Conservation (phyloP, 768 basidiomycete genomes). For the Lactarius pseudohatsudake region DNA sequence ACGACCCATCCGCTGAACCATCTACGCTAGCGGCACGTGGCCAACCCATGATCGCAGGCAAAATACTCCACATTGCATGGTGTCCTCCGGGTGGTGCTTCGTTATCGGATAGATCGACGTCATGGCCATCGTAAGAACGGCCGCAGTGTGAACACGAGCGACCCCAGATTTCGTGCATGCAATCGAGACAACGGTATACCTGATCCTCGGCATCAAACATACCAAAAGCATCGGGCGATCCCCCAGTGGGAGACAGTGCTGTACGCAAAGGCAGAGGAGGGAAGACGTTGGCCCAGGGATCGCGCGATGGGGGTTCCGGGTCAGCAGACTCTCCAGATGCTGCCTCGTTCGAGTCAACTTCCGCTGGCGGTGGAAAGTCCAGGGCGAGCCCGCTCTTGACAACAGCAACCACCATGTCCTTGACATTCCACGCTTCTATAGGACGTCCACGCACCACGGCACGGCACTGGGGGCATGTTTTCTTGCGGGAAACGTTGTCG, state of each 20-base stretch:
- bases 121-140: slow-evolving; percentile 58
- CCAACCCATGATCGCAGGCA: slow-evolving; percentile 21
- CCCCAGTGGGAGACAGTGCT: slow-evolving; percentile 30
- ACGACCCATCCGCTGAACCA: slow-evolving; percentile 31
- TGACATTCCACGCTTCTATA: slow-evolving; percentile 49
- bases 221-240: slow-evolving; percentile 45
- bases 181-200: slow-evolving; percentile 74
- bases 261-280: slow-evolving; percentile 32
- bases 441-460: slow-evolving; percentile 46
- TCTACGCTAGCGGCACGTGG: slow-evolving; percentile 20
- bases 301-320: slow-evolving; percentile 35
- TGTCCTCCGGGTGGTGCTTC: slow-evolving; percentile 31
- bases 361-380: slow-evolving; percentile 18
- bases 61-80: slow-evolving; percentile 32
- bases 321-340: slow-evolving; percentile 34
- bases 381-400: slow-evolving; percentile 53
- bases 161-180: slow-evolving; percentile 76
- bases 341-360: slow-evolving; percentile 30
- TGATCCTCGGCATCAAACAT: slow-evolving; percentile 75
- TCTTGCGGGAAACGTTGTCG: slow-evolving; percentile 35
- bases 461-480: slow-evolving; percentile 48
- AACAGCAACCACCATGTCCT: slow-evolving; percentile 46
- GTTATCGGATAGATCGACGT: slow-evolving; percentile 26
- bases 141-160: slow-evolving; percentile 64
- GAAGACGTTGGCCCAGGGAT: slow-evolving; percentile 72